These are phyloP conservation scores for Gomphus bonarii DNA, from an alignment of 1,284 basidiomycete species.

Conservation along the genomic window DNA sequence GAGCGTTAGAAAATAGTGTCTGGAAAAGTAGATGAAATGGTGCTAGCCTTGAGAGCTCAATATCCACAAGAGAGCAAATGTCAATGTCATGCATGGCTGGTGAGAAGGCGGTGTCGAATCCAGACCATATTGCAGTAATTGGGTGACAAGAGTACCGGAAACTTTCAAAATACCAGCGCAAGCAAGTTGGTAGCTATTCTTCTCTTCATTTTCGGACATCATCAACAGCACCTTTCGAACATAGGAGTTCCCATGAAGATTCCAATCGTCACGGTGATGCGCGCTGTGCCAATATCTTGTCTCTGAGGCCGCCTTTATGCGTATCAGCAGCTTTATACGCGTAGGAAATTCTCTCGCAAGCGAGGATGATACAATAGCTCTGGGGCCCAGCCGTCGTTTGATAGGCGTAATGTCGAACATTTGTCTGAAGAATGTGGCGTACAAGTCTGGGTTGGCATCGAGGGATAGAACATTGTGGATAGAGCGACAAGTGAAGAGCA, in stretches of 20 bases:
- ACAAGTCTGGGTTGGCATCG: slow-evolving; percentile 41
- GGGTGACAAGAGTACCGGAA: slow-evolving; percentile 18
- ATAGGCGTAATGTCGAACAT: slow-evolving; percentile 53
- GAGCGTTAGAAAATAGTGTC: background rate
- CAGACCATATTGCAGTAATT: background rate
- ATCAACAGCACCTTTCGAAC: slow-evolving; percentile 38
- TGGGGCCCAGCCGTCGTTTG: slow-evolving; percentile 37
- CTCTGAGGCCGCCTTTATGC: slow-evolving; percentile 12
- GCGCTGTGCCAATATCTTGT: slow-evolving; percentile 17
- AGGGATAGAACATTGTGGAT: slow-evolving; percentile 26
- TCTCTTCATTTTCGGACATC: slow-evolving; percentile 68
- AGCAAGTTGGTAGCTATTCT: slow-evolving; percentile 56
- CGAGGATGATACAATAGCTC: background rate
- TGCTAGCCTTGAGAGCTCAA: background rate
- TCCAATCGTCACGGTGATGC: slow-evolving; percentile 35
- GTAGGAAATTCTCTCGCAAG: background rate
- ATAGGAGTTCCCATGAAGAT: slow-evolving; percentile 22
- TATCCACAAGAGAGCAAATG: background rate
- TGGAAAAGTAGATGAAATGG: background rate
- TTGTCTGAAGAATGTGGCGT: slow-evolving; percentile 45
- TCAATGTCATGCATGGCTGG: background rate
- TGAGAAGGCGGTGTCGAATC: background rate
- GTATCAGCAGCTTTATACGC: background rate
- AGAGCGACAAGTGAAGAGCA: background rate
- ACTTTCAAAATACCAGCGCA: slow-evolving; percentile 25